Conservation (phyloP, 768 basidiomycete genomes). For the Tricholoma sp. region DNA sequence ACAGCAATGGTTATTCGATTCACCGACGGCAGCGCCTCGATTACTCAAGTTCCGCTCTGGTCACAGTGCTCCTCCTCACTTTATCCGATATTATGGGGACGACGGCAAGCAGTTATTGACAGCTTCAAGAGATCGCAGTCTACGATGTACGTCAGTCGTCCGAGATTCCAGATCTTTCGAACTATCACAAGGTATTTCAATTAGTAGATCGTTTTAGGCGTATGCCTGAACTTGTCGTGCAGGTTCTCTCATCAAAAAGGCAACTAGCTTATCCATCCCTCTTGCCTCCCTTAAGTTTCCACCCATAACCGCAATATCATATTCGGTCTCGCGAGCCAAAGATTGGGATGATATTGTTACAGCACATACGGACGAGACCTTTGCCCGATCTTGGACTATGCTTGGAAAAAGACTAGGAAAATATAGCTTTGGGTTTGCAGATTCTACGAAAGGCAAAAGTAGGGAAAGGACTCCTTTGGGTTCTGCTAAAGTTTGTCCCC, state of each 20-base stretch:
- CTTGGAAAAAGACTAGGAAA: slow-evolving; percentile 78
- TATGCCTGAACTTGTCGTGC: neutral
- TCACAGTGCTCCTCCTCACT: slow-evolving; percentile 85
- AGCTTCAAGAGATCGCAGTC: slow-evolving; percentile 81
- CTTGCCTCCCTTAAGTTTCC: slow-evolving; percentile 82
- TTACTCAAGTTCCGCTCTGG: slow-evolving; percentile 91
- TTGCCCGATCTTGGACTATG: slow-evolving; percentile 87
- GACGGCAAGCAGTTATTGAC: slow-evolving; percentile 94
- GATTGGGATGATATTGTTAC: slow-evolving; percentile 98
- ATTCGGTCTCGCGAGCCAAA: slow-evolving; percentile 75
- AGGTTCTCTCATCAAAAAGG: slow-evolving; percentile 85
- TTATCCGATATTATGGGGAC: slow-evolving; percentile 94
- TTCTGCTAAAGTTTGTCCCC: slow-evolving; percentile 59
- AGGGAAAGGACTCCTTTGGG: slow-evolving; percentile 45
- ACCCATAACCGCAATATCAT: slow-evolving; percentile 70
- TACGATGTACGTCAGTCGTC: slow-evolving; percentile 89
- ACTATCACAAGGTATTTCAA: slow-evolving; percentile 76
- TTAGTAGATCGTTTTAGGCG: no score
- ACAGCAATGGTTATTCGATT: slow-evolving; percentile 98
- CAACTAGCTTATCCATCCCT: slow-evolving; percentile 71
- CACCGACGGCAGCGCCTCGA: slow-evolving; percentile 79
- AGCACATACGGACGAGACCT: slow-evolving; percentile 78
- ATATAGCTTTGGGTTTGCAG: slow-evolving; percentile 60
- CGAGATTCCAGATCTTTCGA: slow-evolving; percentile 94
- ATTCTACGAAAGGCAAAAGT: slow-evolving; percentile 41